A percentile compares a stretch with the other conserved stretches of the same genome.
Conservation (phyloP, 139 green algal genomes). For the Zygnema circumcarinatum region DNA sequence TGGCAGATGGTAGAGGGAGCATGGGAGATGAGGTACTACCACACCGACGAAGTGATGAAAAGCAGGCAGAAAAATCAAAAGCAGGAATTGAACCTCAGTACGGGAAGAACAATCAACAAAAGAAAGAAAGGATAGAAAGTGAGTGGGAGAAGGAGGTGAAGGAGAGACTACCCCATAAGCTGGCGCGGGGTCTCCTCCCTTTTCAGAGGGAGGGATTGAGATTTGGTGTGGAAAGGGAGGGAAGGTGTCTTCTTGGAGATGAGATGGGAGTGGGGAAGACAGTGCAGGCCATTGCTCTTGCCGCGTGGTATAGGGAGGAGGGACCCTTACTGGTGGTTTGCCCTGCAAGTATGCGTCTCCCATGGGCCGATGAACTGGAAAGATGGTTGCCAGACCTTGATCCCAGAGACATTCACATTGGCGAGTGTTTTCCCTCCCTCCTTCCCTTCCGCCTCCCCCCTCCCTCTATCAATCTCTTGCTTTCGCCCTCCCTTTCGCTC, state of each 20-base stretch:
- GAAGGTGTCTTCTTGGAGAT: constrained; percentile 87
- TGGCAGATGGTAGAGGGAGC: no score
- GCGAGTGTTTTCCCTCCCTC: constrained; percentile 1
- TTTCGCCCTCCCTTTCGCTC: not conserved
- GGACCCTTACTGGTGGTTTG: constrained; percentile 91
- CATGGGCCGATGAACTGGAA: constrained; percentile 95
- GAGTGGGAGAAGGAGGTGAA: not conserved
- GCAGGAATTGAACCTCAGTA: no score
- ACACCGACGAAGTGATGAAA: no score
- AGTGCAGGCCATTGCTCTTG: constrained; percentile 82
- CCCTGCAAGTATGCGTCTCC: constrained; percentile 84
- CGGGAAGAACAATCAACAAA: no score
- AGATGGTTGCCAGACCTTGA: constrained; percentile 86
- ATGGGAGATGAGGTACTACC: no score
- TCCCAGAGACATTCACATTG: constrained; percentile 67
- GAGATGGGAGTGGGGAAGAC: constrained; percentile 83
- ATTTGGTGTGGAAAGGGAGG: constrained; percentile 76
- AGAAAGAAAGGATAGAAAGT: not conserved
- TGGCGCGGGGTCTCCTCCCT: constrained; percentile 45
- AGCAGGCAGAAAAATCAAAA: no score
- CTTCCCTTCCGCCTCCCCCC: not conserved
- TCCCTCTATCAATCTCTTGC: not conserved
- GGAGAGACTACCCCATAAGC: constrained; percentile 37
- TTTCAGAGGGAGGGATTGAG: constrained; percentile 67
- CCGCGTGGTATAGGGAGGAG: constrained; percentile 83